A percentile compares a stretch with the other conserved stretches of the same genome.
Evolutionary conservation across 495 filamentous ascomycete genomes (phyloP).

Genomic region (Hyaloscypha variabilis): DNA sequence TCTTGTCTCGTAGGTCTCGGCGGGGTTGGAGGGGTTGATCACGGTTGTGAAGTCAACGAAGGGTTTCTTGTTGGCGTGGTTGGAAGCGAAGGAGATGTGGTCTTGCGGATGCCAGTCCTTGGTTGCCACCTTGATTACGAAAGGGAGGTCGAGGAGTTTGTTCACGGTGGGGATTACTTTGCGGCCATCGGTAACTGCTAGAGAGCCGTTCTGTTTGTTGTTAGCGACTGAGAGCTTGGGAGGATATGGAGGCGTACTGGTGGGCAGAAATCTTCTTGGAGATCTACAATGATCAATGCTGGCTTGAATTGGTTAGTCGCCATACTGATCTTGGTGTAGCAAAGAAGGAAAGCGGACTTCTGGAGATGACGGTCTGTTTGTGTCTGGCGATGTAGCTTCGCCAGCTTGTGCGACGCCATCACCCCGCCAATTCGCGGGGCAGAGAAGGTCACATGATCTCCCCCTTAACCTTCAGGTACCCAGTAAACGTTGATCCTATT

Average conservation of each 20-base stretch:
- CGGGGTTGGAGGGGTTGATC: constrained; percentile 65
- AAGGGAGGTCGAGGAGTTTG: constrained; percentile 70
- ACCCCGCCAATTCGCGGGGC: not conserved
- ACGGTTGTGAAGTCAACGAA: constrained; percentile 67
- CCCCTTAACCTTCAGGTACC: no score
- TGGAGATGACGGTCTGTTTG: not conserved
- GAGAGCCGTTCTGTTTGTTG: constrained; percentile 68
- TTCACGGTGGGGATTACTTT: constrained; percentile 73
- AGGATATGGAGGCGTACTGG: constrained; percentile 58
- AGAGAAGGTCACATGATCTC: not conserved
- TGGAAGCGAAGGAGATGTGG: constrained; percentile 89
- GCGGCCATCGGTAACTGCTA: constrained; percentile 76
- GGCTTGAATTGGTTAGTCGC: constrained; percentile 43
- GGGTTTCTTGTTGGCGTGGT: constrained; percentile 69
- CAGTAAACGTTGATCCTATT: no score
- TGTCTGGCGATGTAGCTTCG: not conserved
- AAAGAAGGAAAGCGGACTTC: no score
- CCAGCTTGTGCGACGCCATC: not conserved
- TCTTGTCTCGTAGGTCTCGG: constrained; percentile 64
- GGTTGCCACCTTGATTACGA: constrained; percentile 76
- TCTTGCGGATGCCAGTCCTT: constrained; percentile 85
- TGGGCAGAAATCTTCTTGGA: constrained; percentile 97
- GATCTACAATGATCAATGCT: constrained; percentile 77
- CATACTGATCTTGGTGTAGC: constrained; percentile 2
- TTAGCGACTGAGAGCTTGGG: not conserved